Evolutionary conservation across 257 asterid genomes (phyloP).

Genomic region (Nicotiana otophora): DNA sequence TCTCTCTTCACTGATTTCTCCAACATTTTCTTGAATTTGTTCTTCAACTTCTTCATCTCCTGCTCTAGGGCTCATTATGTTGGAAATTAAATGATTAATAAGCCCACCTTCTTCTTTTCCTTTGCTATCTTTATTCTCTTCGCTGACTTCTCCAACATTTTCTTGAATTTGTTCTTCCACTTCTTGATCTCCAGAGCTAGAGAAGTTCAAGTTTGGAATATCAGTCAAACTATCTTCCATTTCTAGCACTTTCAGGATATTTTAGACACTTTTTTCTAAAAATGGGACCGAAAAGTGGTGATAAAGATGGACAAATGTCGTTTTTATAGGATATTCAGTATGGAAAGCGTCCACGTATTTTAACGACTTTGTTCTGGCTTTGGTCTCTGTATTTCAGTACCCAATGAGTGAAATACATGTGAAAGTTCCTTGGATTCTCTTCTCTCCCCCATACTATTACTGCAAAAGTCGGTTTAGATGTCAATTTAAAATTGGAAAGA

Average conservation of each 20-base stretch:
- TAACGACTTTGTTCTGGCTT: not conserved
- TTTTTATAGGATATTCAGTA: not conserved
- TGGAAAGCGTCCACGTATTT: constrained; percentile 1
- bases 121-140: not conserved
- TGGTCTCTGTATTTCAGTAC: not conserved
- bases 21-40: constrained; percentile 9
- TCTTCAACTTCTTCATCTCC: constrained; percentile 1
- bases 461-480: not conserved
- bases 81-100: constrained; percentile 26
- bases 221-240: constrained; percentile 43
- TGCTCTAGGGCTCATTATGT: too few species aligned
- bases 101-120: constrained; percentile 28
- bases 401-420: constrained; percentile 10
- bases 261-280: not conserved
- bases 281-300: not conserved
- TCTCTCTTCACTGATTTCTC: not conserved
- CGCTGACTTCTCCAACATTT: not conserved
- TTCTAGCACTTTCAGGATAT: not conserved
- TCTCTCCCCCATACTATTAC: not conserved
- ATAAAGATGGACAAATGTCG: not conserved
- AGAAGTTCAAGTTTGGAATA: constrained; percentile 24
- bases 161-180: constrained; percentile 1
- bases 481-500: not conserved
- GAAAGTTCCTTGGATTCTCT: not conserved
- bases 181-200: constrained; percentile 9